Evolutionary conservation across 2,329 filamentous ascomycete genomes (phyloP), one percentile per base, ranked within the genome.

Genomic region (Escovopsis sp.): DNA sequence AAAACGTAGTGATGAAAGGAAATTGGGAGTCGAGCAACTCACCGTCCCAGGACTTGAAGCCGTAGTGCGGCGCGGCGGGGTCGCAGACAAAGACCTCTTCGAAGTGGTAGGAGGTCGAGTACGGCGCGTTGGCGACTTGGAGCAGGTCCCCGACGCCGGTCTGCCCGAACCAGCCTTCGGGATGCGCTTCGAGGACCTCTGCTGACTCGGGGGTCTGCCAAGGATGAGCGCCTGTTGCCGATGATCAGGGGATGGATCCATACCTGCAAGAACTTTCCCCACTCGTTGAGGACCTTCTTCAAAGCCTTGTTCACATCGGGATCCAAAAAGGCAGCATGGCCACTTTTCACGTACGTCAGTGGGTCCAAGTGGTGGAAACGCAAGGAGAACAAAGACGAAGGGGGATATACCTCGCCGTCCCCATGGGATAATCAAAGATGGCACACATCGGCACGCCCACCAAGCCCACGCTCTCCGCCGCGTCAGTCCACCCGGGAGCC

Each of bases 1-100:
- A 4, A 13, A n/a, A 15, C 38, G 39, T 20, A 29, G 16, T 27
- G 9, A 25, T 11, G 4, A 11, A 32, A 29, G 29, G 4, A 9
- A 4, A 1, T 1, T 6, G 9, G 1, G 5, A 14, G 12, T 16
- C 4, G 5, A 8, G 13, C 10, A 10, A 24, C 55, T 53, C 53
- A 69, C 67, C 63, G 44, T 84, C 79, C 80, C 80, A 84, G 0
- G 75, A 81, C 43, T 65, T 71, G 61, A 65, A 84, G 14, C 79
- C 79, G 47, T 73, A 67, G 52, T 77, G 54, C 48, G 70, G 58
- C 5, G 64, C 63, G 0, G 53, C 57, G 0, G 74, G 67, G 35
- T 81, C 71, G 53, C 78, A 82, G 14, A 69, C 48, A 55, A 72
- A 82, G 51, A 80, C 65, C 14, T 80, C 66, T 43, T 79, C 67